Evolutionary conservation across 1,284 basidiomycete species (phyloP), one percentile per base, ranked within the genome.

Genomic region (Quambalaria eucalypti): DNA sequence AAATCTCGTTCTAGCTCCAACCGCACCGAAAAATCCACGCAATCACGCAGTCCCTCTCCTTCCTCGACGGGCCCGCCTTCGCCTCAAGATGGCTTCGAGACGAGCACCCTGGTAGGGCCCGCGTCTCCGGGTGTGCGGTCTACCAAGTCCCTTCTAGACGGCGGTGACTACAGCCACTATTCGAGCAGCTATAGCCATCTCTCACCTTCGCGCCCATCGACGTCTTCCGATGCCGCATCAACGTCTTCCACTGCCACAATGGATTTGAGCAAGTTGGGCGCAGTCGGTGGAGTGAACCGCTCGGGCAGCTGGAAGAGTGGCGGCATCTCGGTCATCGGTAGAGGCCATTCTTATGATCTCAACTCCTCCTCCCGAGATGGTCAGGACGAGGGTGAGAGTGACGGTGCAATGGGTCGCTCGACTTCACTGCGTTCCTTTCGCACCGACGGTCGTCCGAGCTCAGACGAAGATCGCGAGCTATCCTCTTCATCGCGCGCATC

Each of bases 231-330:
- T 5, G 16, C 16, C 3, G 16, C 36, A 5, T 14, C 36, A 39
- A 39, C 4, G 4, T 39, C 21, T 21, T n/a, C 4, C 36, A 39
- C 16, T 21, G 21, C 16, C 10, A 21, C 21, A 14, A 39, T 39
- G 36, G 36, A 39, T 39, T 21, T 39, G 36, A 14, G 21, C 16
- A 39, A 39, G 36, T 21, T 39, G 36, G 36, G 36, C 16, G 67
- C 65, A 40, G 67, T 68, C 0, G 67, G 66, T 23, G 67, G 67
- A 25, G 67, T 69, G 19, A 68, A 63, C 2, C 64, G 67, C 25
- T 69, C 67, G 1, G 67, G 67, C 33, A 68, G 66, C 46, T 68
- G 67, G 65, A 46, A 26, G 42, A 23, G 21, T 5, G 25, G 42
- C 25, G 42, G 42, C 16, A 26, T 46, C 14, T 46, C 42, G 12